Evolutionary conservation across 768 basidiomycete species (phyloP), one percentile per base, ranked within the genome.

Genomic region (Polyporus arcularius): DNA sequence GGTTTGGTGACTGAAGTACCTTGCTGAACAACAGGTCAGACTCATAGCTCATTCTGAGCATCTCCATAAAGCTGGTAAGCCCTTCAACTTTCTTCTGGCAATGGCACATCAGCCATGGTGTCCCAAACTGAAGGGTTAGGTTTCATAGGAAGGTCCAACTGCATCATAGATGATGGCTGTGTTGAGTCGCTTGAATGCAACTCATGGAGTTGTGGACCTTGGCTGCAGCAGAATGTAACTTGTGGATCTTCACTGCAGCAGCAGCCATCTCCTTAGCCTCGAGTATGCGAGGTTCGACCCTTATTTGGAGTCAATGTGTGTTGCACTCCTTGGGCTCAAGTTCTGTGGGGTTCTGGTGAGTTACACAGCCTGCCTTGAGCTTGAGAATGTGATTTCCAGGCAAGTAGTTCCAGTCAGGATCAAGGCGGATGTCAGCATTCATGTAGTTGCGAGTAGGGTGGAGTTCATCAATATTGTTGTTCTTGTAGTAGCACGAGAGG

Each of bases 401-500:
- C 16, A 48, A 30, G 16, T 51, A 9, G 38, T 53, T 39, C 14
- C 30, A 15, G 35, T 53, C 30, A 26, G 55, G 35, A 35, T 67
- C 66, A 4, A 67, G 51, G 5, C 51, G 50, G 2, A 49, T 8
- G 43, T 67, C 55, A 1, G 56, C 49, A 3, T 42, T 48, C 11
- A 52, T 42, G 21, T 53, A 60, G 11, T 62, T 55, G n/a, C 58
- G 10, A 5, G 14, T 15, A 11, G 38, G 43, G 26, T 57, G 47
- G 5, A 41, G 9, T 32, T 61, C 55, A 21, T 57, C 53, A 15
- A 8, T 6, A 4, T 28, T 18, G 35, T 75, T 71, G 51, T 64
- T 68, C 53, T 76, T 64, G 46, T 72, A 77, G 63, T 75, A 68
- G 0, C 67, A 64, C 0, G 73, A 76, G 2, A 76, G 39, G 16